Evolutionary conservation across 768 basidiomycete species (phyloP), one percentile per base, ranked within the genome.

Genomic region (Galerina marginata): DNA sequence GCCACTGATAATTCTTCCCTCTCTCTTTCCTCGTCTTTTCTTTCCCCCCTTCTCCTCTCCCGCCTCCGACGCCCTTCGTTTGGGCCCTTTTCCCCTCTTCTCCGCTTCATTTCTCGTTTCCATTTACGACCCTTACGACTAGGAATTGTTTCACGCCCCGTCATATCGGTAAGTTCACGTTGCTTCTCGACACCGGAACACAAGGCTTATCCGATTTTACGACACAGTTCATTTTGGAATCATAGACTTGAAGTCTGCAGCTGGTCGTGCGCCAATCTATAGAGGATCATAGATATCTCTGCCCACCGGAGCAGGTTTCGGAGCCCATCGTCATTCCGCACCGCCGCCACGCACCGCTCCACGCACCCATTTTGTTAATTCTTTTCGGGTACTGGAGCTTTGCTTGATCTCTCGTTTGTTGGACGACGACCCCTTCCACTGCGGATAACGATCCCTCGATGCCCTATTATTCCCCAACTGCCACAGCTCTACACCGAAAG

Each of bases 221-320:
- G 3, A 29, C 29, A 44, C 47, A 42, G 56, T 49, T 58, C 39
- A 43, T n/a, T 26, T 15, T 33, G 26, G 39, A 36, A 20, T 20
- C 20, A 20, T 49, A 40, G 57, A 58, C 57, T 58, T 58, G 57
- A 58, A 43, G 57, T 58, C 57, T 58, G 57, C 51, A 39, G 25
- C n/a, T 36, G 38, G 40, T 58, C 46, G 49, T 48, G 26, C 37
- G 36, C 40, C 49, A 16, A 16, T 29, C 50, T 58, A 49, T 43
- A 52, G 26, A 37, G 49, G 33, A 49, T 46, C 11, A 10, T 29
- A 6, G 20, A 20, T 20, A 20, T 20, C 20, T 3, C 26, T 40
- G 37, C 16, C 2, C 23, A 38, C 7, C 38, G 36, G 33, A 33
- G 51, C 20, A 52, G 6, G 3, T 6, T 39, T 50, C 25, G 33